Evolutionary conservation across 2,329 filamentous ascomycete genomes (phyloP), one percentile per base, ranked within the genome.

Genomic region (Colletotrichum theobromicola): DNA sequence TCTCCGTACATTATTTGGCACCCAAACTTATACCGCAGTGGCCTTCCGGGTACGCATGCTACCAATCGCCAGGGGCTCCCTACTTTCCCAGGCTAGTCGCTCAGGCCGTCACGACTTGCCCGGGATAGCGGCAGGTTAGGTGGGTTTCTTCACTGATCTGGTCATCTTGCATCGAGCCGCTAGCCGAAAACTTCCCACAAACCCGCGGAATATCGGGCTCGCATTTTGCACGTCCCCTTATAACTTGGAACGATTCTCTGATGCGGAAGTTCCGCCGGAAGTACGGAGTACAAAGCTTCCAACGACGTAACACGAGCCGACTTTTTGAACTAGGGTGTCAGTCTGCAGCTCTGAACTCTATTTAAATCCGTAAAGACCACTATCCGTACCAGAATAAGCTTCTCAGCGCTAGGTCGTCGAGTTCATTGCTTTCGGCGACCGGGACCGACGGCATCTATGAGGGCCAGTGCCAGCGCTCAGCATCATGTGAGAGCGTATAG

Each of bases 31-130:
- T n/a, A n/a, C 42, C 42, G n/a, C n/a, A 50, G 6, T 13, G 2
- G 42, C 0, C 0, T 50, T 50, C 42, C n/a, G n/a, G 12, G 10
- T 1, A 1, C n/a, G 7, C 10, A 50, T 50, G n/a, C 2, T 21
- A n/a, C 13, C 2, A 1, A 13, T 13, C n/a, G 42, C 4, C n/a
- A n/a, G 42, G 37, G 18, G 42, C 42, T 50, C 42, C 42, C 42
- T n/a, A 21, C n/a, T 50, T 3, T 21, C 13, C 0, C 42, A 4
- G 42, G 42, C n/a, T n/a, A 50, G 5, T 13, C 42, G 10, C 42
- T 50, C 42, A 50, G 42, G 42, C 42, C 42, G 10, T 21, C n/a
- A 21, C 42, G 24, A 50, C 42, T 12, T 50, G 42, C n/a, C 42
- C 6, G 42, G 42, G 42, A 50, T 50, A 12, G 24, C 42, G 42